Conservation (phyloP, 345 rosid genomes). For the Citrus mangshanensis region DNA sequence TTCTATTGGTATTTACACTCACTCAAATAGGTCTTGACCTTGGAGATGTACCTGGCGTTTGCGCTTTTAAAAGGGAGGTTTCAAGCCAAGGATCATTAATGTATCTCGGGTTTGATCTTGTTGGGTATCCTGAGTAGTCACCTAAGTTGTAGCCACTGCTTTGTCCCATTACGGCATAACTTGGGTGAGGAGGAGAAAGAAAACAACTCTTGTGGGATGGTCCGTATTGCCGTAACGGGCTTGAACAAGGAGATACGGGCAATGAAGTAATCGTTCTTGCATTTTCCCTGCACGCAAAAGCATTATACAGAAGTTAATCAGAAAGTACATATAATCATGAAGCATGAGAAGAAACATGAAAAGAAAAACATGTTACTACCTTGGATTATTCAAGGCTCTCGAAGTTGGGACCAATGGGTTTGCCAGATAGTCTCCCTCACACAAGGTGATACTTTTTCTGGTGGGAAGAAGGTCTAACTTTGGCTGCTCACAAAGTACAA, state of each 20-base stretch:
- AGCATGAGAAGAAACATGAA: neutral
- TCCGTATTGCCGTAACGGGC: constrained; percentile 72
- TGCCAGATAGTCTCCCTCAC: constrained; percentile 47
- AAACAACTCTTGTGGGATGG: constrained; percentile 62
- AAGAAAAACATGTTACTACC: constrained; percentile 34
- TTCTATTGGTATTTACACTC: constrained; percentile 32
- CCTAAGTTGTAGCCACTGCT: constrained; percentile 44
- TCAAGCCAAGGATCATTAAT: constrained; percentile 42
- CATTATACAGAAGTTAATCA: neutral
- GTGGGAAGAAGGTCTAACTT: constrained; percentile 53
- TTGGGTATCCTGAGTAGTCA: constrained; percentile 50
- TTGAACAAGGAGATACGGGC: constrained; percentile 90
- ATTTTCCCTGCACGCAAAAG: constrained; percentile 53
- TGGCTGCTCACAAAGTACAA: constrained; percentile 50
- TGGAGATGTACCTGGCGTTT: constrained; percentile 46
- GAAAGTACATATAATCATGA: neutral
- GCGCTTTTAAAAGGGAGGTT: constrained; percentile 37
- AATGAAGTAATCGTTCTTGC: constrained; percentile 66
- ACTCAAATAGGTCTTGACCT: constrained; percentile 53
- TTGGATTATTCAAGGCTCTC: constrained; percentile 50
- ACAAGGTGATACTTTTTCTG: constrained; percentile 32
- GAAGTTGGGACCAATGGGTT: constrained; percentile 34
- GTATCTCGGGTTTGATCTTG: constrained; percentile 35
- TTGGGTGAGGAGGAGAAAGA: constrained; percentile 83
- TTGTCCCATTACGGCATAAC: constrained; percentile 46